Conservation (phyloP, 495 filamentous ascomycete genomes). For the Physcia stellaris region DNA sequence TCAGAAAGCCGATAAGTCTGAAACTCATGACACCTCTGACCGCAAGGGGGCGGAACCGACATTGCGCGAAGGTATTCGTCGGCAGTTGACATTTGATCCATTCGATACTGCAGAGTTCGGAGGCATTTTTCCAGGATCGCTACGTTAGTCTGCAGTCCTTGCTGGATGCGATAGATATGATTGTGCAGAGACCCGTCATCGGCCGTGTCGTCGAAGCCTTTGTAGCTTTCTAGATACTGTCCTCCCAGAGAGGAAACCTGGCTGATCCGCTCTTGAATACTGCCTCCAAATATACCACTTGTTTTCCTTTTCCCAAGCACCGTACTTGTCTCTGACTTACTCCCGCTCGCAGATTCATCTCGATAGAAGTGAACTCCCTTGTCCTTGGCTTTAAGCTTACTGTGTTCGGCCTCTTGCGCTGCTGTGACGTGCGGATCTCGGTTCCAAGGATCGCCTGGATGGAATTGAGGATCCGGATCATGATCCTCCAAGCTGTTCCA, state of each 20-base stretch:
- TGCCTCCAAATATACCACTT: conserved; percentile 1
- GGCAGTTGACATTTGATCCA: conserved; percentile 6
- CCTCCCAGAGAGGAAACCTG: not conserved
- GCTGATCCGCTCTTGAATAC: not conserved
- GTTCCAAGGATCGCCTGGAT: not conserved
- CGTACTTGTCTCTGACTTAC: not conserved
- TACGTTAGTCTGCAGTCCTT: not conserved
- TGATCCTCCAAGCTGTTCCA: not conserved
- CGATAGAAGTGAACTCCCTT: not conserved
- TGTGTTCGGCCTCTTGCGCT: not conserved
- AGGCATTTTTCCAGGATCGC: not conserved
- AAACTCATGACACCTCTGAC: conserved; percentile 1
- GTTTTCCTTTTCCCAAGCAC: conserved; percentile 2
- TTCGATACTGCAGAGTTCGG: conserved; percentile 1
- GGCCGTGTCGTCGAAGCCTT: not conserved
- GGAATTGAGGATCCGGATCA: not conserved
- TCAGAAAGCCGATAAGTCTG: too few relatives aligned
- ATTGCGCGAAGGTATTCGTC: conserved; percentile 4
- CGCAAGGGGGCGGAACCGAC: not conserved
- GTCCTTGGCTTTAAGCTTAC: not conserved
- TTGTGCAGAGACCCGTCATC: not conserved
- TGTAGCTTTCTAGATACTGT: conserved; percentile 4
- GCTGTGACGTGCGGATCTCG: not conserved
- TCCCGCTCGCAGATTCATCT: not conserved
- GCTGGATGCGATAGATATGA: not conserved